A percentile compares a stretch with the other conserved stretches of the same genome.
phyloP scores from a whole-genome alignment of 345 rosid genomes.

The Salix caprea region DNA sequence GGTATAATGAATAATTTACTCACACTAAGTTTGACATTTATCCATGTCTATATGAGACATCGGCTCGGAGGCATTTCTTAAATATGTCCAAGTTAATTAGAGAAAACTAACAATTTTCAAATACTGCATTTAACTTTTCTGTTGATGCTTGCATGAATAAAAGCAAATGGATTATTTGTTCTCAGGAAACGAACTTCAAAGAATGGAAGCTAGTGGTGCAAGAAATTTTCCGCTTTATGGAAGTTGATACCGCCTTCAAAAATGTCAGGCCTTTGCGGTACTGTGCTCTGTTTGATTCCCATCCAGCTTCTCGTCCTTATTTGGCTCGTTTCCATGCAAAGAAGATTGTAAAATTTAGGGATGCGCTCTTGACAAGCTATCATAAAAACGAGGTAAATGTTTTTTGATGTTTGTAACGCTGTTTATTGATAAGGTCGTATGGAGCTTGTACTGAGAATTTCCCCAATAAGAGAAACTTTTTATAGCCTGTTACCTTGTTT shows the following conservation, averaged over 20 bases:
- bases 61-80: background rate
- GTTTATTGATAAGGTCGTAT: slow-evolving; percentile 1
- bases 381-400: slow-evolving; percentile 70
- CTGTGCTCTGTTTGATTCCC: slow-evolving; percentile 55
- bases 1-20: background rate
- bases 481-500: slow-evolving; percentile 9
- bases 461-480: background rate
- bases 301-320: slow-evolving; percentile 67
- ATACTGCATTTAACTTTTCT: slow-evolving; percentile 1
- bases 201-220: slow-evolving; percentile 89
- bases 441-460: slow-evolving; percentile 1
- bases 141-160: background rate
- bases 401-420: background rate
- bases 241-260: slow-evolving; percentile 38
- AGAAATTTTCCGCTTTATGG: slow-evolving; percentile 66
- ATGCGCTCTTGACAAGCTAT: slow-evolving; percentile 80
- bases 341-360: slow-evolving; percentile 71
- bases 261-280: slow-evolving; percentile 76
- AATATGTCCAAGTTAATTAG: background rate
- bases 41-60: background rate
- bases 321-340: slow-evolving; percentile 80
- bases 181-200: slow-evolving; percentile 76
- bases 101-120: background rate
- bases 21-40: background rate
- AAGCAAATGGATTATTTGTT: slow-evolving; percentile 2